These are phyloP conservation scores for Alternaria angustiovoidea DNA, from an alignment of 2,329 filamentous ascomycete genomes.

Conservation along the genomic window DNA sequence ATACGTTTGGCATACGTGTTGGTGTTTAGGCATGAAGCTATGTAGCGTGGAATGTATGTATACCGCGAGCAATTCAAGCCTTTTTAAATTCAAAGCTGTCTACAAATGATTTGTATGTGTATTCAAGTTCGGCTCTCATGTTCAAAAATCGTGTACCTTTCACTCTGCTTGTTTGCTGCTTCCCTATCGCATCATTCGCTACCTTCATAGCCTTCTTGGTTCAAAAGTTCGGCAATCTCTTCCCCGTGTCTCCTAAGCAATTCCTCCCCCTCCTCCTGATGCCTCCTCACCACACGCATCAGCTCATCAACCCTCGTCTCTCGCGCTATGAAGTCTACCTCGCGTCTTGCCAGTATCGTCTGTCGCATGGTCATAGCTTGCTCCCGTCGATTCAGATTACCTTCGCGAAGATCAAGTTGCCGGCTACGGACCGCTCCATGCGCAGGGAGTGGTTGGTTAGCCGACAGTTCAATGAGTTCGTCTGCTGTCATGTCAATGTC, in stretches of 20 bases:
- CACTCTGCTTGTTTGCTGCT: background rate
- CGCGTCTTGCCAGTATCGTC: background rate
- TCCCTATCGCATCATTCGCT: background rate
- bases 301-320: background rate
- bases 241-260: slow-evolving; percentile 10
- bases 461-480: background rate
- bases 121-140: background rate
- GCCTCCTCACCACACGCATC: background rate
- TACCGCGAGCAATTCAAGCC: slow-evolving; percentile 12
- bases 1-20: slow-evolving; percentile 6
- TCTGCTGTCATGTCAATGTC: background rate
- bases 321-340: background rate
- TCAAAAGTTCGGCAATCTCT: background rate
- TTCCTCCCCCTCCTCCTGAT: slow-evolving; percentile 9
- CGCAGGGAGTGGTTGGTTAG: background rate
- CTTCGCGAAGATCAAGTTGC: background rate
- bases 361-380: background rate
- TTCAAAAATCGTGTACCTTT: background rate
- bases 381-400: background rate
- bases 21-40: slow-evolving; percentile 1
- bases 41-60: slow-evolving; percentile 7
- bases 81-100: background rate
- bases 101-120: background rate
- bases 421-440: background rate
- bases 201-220: background rate